Evolutionary conservation across 2,329 filamentous ascomycete species (phyloP), one percentile per base, ranked within the genome.

Genomic region (Calonectria ilicicola): DNA sequence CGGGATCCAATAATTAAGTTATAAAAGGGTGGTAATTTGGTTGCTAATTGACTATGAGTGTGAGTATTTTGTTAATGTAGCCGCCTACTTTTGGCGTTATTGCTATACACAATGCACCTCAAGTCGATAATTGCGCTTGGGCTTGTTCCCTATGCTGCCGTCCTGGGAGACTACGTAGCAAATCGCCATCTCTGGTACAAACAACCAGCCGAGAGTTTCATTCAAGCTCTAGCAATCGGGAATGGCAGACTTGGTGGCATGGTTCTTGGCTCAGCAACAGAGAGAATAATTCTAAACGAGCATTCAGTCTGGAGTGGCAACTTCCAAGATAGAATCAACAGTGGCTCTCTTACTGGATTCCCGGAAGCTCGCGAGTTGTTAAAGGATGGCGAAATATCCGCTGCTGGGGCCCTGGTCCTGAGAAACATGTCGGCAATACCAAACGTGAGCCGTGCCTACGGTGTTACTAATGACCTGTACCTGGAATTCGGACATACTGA

Each of bases 141-240:
- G 53, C 21, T 60, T 26, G 53, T 17, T 3, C 32, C 21, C 8
- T 40, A 12, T 6, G 53, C 17, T 6, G 3, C 5, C 2, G 32
- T 12, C 14, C 14, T 15, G 4, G 14, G 35, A 3, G 23, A 60
- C 21, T 60, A 60, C 19, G 38, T 38, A 14, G 32, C 53, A 2
- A 60, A 26, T 19, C 53, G 53, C 17, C 53, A 60, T 15, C n/a
- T 60, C n/a, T 60, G 53, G 53, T 60, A 60, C 53, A 40, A 60
- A 35, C 32, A 60, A 60, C 35, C 53, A 1, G 53, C 32, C 2
- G 38, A 38, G 10, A 15, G 53, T 15, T 60, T 60, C 21, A 40
- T 10, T 23, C 35, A 60, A 23, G 53, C 21, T 21, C 53, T 60
- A 19, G 53, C 53, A 8, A 60, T 60, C 21, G 53, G 53, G 8